phyloP scores from a whole-genome alignment of 805 yeast species.

The Zygoascus ofunaensis region DNA sequence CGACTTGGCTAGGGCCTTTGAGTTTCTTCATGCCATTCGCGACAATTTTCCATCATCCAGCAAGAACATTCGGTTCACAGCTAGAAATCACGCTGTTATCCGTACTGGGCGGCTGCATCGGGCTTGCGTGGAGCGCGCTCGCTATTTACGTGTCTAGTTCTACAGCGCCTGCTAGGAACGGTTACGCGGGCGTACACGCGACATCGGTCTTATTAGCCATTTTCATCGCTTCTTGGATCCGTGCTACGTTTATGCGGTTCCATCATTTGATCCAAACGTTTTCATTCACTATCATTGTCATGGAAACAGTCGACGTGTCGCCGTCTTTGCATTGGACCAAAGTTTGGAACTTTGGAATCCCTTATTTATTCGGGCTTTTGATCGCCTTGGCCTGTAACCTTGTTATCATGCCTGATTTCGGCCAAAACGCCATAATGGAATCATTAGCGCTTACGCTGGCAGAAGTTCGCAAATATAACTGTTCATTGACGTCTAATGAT shows the following conservation, averaged over 20 bases:
- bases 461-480: constrained; percentile 10
- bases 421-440: constrained; percentile 29
- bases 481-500: constrained; percentile 15
- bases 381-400: constrained; percentile 31
- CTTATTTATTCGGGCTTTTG: constrained; percentile 37
- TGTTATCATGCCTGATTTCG: constrained; percentile 34
- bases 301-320: constrained; percentile 26
- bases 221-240: constrained; percentile 34
- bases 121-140: constrained; percentile 38
- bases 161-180: constrained; percentile 33
- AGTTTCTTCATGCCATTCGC: constrained; percentile 37
- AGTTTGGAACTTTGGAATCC: constrained; percentile 34
- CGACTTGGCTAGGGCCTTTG: constrained; percentile 37
- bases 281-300: constrained; percentile 27
- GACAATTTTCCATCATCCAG: constrained; percentile 39
- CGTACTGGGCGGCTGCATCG: constrained; percentile 33
- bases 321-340: constrained; percentile 12
- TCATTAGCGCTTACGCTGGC: constrained; percentile 21
- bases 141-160: constrained; percentile 36
- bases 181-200: constrained; percentile 41
- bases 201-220: constrained; percentile 34
- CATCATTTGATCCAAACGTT: constrained; percentile 27
- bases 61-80: constrained; percentile 39
- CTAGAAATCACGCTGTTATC: constrained; percentile 37
- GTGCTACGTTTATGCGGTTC: constrained; percentile 33